A percentile compares a stretch with the other conserved stretches of the same genome.
Conservation (phyloP, 2,329 filamentous ascomycete genomes). For the Fusarium acutatum region DNA sequence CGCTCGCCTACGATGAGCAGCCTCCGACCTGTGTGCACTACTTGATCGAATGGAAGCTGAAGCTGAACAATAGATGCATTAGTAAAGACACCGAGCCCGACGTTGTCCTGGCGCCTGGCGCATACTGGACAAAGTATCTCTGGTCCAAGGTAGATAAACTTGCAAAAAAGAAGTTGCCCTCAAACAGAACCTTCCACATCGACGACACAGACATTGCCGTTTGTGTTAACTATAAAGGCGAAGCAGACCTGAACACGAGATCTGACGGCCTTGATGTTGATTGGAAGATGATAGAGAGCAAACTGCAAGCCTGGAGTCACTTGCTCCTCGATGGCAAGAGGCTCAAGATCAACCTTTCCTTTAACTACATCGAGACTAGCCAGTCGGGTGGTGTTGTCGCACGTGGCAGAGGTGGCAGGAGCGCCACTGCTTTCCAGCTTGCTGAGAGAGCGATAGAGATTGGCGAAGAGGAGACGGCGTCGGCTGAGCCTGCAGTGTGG, state of each 20-base stretch:
- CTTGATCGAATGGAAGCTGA: neutral
- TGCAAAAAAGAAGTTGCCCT: neutral
- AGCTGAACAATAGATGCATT: neutral
- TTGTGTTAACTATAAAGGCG: too few species aligned
- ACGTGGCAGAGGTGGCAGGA: neutral
- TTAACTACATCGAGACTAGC: neutral
- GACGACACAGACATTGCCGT: neutral
- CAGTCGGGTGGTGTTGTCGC: neutral
- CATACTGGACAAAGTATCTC: neutral
- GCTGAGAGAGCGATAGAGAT: neutral
- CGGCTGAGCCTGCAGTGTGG: neutral
- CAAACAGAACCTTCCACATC: neutral
- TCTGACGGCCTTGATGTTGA: too few species aligned
- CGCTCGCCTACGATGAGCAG: neutral
- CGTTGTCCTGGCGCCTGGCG: neutral
- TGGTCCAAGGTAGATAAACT: neutral
- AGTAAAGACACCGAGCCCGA: neutral
- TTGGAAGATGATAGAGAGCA: neutral
- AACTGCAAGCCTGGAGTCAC: neutral
- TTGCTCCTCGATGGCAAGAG: neutral
- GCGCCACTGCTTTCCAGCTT: neutral
- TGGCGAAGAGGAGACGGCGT: neutral
- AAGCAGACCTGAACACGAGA: too few species aligned
- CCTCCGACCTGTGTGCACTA: neutral
- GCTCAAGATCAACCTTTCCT: neutral